Base-by-base conservation (phyloP, 352 stramenopile genomes). In the Pythium pyrilobum region DNA sequence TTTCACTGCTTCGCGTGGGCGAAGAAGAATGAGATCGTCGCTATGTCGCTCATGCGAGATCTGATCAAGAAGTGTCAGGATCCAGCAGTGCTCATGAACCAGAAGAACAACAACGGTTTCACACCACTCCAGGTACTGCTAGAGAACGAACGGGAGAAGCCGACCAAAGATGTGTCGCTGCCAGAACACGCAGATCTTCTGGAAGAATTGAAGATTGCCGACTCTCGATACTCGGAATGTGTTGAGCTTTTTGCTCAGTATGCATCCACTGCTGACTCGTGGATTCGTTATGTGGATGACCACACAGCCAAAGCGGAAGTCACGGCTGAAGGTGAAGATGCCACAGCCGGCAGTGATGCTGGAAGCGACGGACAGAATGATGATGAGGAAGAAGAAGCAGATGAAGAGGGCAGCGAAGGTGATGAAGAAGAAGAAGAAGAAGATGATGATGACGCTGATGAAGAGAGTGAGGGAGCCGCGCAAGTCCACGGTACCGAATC, bases 1-100 rank as follows among this genome's bases (percentile, higher is more conserved):
- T 87, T 92, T 40, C 81, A 92, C 34, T 64, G 77, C 7, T 52
- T 89, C 2, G 78, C 62, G n/a, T n/a, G n/a, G 10, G 2, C 33
- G 1, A 64, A 70, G 27, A 28, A 55, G 16, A 63, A 45, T 37
- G 29, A 51, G 9, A 51, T 67, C 12, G 53, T 71, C 16, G 57
- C 50, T 0, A 62, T 69, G 1, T 48, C 48, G 4, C 49, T 92
- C 9, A 55, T 92, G 33, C 43, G 49, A 0, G 40, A 81, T 25
- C 67, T 72, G 21, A 51, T 79, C 10, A 45, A 63, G 20, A 55
- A 60, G 16, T 86, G 73, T 39, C 9, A 38, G 0, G 60, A 68
- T 43, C 59, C 62, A 7, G 27, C 50, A 13, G 53, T 59, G 32
- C 50, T 89, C 37, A 66, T 92, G 52, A 69, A 69, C n/a, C 63